These are phyloP conservation scores for Penicillium angulare DNA, from an alignment of 495 filamentous ascomycete species.

Conservation along the genomic window DNA sequence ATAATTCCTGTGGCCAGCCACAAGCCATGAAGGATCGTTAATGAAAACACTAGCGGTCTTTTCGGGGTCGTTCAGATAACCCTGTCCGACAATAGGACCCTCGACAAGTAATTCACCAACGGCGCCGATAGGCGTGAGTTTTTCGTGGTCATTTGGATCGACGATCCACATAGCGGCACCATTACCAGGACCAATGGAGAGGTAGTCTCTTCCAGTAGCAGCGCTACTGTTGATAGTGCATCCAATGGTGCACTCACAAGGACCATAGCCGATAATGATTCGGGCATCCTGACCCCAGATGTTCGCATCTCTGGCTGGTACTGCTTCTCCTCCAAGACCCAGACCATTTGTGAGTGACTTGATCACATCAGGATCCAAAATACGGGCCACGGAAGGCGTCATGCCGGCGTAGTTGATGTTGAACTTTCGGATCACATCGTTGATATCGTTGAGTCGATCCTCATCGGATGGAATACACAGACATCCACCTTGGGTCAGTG, in stretches of 20 bases:
- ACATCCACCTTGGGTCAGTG: constrained; percentile 45
- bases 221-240: constrained; percentile 46
- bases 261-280: constrained; percentile 53
- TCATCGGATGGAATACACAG: constrained; percentile 53
- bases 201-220: constrained; percentile 37
- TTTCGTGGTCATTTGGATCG: constrained; percentile 44
- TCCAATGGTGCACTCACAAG: constrained; percentile 47
- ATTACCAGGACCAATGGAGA: constrained; percentile 39
- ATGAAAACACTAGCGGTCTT: constrained; percentile 50
- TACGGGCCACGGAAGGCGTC: constrained; percentile 52
- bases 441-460: constrained; percentile 49
- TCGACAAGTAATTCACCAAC: constrained; percentile 56
- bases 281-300: constrained; percentile 38
- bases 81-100: constrained; percentile 51
- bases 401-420: constrained; percentile 44
- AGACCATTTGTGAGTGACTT: constrained; percentile 43
- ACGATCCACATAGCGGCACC: constrained; percentile 47
- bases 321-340: constrained; percentile 52
- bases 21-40: constrained; percentile 47
- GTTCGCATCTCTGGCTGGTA: constrained; percentile 37
- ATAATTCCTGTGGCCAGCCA: constrained; percentile 32
- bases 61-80: constrained; percentile 48
- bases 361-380: constrained; percentile 41
- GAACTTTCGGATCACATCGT: constrained; percentile 43
- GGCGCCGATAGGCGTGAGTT: constrained; percentile 47